Evolutionary conservation across 2,329 filamentous ascomycete species (phyloP), one percentile per base, ranked within the genome.

Genomic region (Fusarium algeriense): DNA sequence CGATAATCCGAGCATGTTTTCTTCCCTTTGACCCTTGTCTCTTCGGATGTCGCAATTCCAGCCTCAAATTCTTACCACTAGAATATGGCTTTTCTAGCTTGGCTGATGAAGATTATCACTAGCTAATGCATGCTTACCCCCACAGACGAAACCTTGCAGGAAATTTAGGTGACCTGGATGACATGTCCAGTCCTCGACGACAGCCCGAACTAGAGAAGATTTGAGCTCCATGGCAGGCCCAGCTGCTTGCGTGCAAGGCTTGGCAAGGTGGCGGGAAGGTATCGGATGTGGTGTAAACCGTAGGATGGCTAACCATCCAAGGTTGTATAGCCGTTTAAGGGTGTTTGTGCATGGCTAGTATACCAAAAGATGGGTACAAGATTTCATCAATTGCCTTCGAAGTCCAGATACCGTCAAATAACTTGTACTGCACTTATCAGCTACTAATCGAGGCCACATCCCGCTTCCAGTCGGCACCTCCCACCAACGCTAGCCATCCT

Each of bases 1-100:
- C 70, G 69, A 55, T 17, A 35, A 34, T 55, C 69, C 60, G 49
- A 28, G 37, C 20, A 19, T 32, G 12, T n/a, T 52, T 26, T n/a
- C n/a, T 34, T 23, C 37, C 26, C 38, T 32, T 37, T 23, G 3
- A 55, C 20, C 58, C 69, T 57, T 61, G 50, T 56, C 56, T 26
- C 34, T 62, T 66, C 69, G 69, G 69, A 72, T 71, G 56, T 71
- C 69, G 69, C 69, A 52, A 71, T 71, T 59, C 48, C 32, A 70
- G 69, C 60, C 60, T 48, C 56, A 35, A 59, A 71, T 71, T 68
- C 44, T 28, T 37, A 58, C 56, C 32, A 41, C 46, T 19, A 12
- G 23, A 45, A 20, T 49, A 35, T 46, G 34, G 35, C 9, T 20
- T 41, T 23, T 48, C 23, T 41, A 14, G 53, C 45, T 52, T 53